Base-by-base conservation (phyloP, 2,329 filamentous ascomycete genomes). In the Hymenoscyphus infarciens region DNA sequence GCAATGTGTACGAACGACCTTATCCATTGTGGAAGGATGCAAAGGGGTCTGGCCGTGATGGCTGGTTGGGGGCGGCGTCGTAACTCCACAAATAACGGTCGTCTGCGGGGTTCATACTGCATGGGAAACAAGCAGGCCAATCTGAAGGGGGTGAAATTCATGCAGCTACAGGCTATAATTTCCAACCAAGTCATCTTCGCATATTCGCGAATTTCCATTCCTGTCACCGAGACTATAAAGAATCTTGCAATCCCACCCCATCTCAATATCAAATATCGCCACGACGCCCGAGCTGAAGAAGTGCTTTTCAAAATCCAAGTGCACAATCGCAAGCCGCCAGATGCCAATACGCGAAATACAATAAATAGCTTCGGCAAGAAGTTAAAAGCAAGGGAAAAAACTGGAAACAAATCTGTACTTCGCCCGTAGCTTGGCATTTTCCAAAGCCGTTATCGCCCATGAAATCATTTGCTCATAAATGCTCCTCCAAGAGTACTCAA, bases 141-240 rank as follows among this genome's bases (percentile, higher is more conserved):
- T 60, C 35, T 56, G 15, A 45, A 55, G 49, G 29, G 55, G 53
- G 55, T 42, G 45, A 53, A 53, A 61, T 59, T 63, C 52, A 57
- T 63, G 62, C 58, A 58, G 22, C 55, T 61, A 61, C 62, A 63
- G 62, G 56, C 59, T 56, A 38, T 56, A 19, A 53, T 58, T 33
- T 56, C 45, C 42, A 61, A 39, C 42, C 42, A 33, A 52, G 57
- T 61, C 59, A 61, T 45, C 35, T 22, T 39, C 19, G 25, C 54
- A 19, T 35, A 22, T 25, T 11, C n/a, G 42, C 42, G 19, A 49
- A 54, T 63, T 60, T 33, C 61, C 61, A 16, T 52, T 53, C 55
- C 58, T 56, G 58, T 63, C 61, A 60, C 61, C 61, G 61, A 25
- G 35, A 53, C 38, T 57, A 38, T 33, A 16, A 35, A 33, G 27